Evolutionary conservation across 805 yeast genomes (phyloP), one percentile per base, ranked within the genome.

Genomic region (Wickerhamiella cacticola): DNA sequence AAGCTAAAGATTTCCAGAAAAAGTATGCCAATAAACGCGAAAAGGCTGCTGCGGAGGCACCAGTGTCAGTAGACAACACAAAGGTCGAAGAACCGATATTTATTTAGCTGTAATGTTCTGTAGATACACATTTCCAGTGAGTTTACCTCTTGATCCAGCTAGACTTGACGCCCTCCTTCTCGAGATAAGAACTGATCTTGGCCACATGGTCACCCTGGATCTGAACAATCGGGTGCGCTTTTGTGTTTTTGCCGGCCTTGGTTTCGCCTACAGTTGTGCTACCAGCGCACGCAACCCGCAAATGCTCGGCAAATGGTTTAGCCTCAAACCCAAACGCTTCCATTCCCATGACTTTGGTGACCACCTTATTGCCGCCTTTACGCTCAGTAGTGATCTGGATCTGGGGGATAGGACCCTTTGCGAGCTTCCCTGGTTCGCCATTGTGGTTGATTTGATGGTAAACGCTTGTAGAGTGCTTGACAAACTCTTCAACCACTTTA

Each of bases 181-280:
- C 63, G 24, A 73, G 61, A 41, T 75, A 73, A 44, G 66, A 56
- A 16, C 69, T 59, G 43, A 78, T 79, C 58, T 75, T 72, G 25
- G 62, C 62, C 49, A 80, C 56, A 56, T 89, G 97, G 2, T 89
- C 82, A 0, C 98, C 98, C 66, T 92, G 97, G 2, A 92, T 94
- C 41, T 78, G 72, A 3, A 92, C 86, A 26, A 44, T 35, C 16
- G 41, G 47, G 35, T 44, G 41, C 5, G 41, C 21, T 18, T 35
- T 35, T n/a, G 47, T 35, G 56, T 84, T 94, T 35, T 70, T 62
- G 34, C 73, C 74, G 13, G 76, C 74, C 24, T 75, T 77, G 0
- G 80, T 80, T 36, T 60, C 65, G 5, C 54, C 48, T 3, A 64
- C 54, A 0, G 95, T 79, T 0, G 92, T 73, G 0, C 96, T 84